phyloP scores from a whole-genome alignment of 495 filamentous ascomycete species.

The Penicillium tannophilum region DNA sequence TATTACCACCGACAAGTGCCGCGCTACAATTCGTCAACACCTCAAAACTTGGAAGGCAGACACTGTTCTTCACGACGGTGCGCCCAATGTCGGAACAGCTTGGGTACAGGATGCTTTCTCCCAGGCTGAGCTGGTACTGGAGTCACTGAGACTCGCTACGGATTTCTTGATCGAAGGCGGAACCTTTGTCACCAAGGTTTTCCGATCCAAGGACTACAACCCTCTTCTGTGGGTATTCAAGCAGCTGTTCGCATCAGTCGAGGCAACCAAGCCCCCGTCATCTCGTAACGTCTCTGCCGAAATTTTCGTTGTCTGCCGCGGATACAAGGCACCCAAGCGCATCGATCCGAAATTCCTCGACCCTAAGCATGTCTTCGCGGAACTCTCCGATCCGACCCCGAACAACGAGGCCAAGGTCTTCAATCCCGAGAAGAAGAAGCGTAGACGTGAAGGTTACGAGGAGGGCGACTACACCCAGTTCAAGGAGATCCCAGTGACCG shows the following conservation, averaged over 20 bases:
- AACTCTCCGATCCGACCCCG: conserved; percentile 82
- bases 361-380: conserved; percentile 88
- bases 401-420: conserved; percentile 98
- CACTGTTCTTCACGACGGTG: conserved; percentile 96
- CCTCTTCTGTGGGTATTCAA: conserved; percentile 96
- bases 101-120: conserved; percentile 99
- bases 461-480: conserved; percentile 93
- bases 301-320: conserved; percentile 96
- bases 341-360: conserved; percentile 94
- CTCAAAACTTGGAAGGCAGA: conserved; percentile 98
- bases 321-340: conserved; percentile 89
- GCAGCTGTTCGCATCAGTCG: conserved; percentile 90
- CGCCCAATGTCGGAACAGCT: conserved; percentile 94
- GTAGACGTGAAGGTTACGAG: conserved; percentile 95
- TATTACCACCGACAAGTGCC: conserved; percentile 96
- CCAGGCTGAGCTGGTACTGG: conserved; percentile 91
- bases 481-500: conserved; percentile 82
- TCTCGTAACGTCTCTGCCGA: conserved; percentile 95
- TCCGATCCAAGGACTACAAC: conserved; percentile 97
- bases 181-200: conserved; percentile 97
- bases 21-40: conserved; percentile 86
- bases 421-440: conserved; percentile 94
- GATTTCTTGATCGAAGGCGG: conserved; percentile 91
- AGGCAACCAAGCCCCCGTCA: conserved; percentile 95
- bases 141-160: conserved; percentile 89